phyloP scores from a whole-genome alignment of 768 basidiomycete genomes.

The Xerocomus brunneocitrinus region DNA sequence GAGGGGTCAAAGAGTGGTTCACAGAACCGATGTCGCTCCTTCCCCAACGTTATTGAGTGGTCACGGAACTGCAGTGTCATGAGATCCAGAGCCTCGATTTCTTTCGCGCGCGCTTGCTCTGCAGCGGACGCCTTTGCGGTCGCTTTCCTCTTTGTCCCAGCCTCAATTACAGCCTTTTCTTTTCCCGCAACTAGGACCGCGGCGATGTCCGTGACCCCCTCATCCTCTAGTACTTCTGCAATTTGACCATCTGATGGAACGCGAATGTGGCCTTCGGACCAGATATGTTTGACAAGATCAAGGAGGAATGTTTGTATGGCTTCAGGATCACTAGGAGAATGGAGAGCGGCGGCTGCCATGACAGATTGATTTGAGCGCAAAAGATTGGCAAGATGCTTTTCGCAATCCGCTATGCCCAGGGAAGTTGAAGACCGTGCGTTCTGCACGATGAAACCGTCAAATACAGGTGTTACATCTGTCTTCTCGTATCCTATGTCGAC shows the following conservation, averaged over 20 bases:
- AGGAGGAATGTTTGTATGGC: constrained; percentile 48
- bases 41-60: constrained; percentile 70
- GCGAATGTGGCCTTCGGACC: constrained; percentile 61
- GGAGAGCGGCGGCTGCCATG: constrained; percentile 52
- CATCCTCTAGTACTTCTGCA: constrained; percentile 60
- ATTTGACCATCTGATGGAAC: constrained; percentile 74
- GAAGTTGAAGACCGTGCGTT: constrained; percentile 50
- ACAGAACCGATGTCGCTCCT: constrained; percentile 86
- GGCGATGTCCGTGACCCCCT: constrained; percentile 86
- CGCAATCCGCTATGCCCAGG: constrained; percentile 68
- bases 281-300: constrained; percentile 61
- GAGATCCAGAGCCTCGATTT: constrained; percentile 84
- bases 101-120: constrained; percentile 74
- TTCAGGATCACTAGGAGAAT: constrained; percentile 43
- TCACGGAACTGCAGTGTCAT: constrained; percentile 69
- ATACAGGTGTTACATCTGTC: constrained; percentile 75
- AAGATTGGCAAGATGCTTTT: constrained; percentile 69
- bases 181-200: constrained; percentile 88
- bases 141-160: constrained; percentile 73
- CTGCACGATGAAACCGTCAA: constrained; percentile 64
- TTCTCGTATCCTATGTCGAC: constrained; percentile 76
- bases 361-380: constrained; percentile 66
- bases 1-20: constrained; percentile 82
- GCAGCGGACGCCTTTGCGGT: constrained; percentile 70
- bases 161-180: constrained; percentile 85